Evolutionary conservation across 352 stramenopile species (phyloP).

Genomic region (Saprolegnia diclina): DNA sequence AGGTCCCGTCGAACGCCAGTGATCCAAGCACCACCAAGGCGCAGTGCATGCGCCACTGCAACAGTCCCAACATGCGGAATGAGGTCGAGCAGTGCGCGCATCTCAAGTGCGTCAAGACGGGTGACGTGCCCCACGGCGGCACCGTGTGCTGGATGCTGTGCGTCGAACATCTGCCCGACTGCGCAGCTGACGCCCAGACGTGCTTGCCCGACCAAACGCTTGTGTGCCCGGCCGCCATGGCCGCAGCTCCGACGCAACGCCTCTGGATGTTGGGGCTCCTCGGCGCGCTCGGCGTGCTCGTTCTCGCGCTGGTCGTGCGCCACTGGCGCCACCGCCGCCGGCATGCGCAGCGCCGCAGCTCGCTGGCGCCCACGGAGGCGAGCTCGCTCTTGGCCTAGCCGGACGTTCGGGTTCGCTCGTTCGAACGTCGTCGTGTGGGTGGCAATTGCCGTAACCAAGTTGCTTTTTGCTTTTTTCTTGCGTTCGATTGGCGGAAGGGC

Average conservation of each 20-base stretch:
- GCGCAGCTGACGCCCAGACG: constrained; percentile 30
- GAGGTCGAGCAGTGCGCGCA: constrained; percentile 25
- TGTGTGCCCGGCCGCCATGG: constrained; percentile 31
- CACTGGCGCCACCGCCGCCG: neutral
- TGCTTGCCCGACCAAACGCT: constrained; percentile 37
- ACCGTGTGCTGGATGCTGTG: constrained; percentile 53
- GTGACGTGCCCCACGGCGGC: constrained; percentile 25
- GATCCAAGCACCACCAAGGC: constrained; percentile 23
- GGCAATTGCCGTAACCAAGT: neutral
- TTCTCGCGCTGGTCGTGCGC: neutral
- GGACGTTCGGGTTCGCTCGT: neutral
- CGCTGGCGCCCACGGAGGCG: neutral
- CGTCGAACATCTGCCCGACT: constrained; percentile 40
- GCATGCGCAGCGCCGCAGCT: neutral
- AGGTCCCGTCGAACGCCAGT: constrained; percentile 4
- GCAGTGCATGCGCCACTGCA: constrained; percentile 31
- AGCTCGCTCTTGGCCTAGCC: neutral
- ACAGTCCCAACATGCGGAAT: constrained; percentile 23
- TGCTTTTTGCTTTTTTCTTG: neutral
- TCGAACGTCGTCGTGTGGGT: neutral
- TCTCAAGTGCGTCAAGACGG: neutral
- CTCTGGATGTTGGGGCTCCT: neutral
- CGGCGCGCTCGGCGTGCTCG: neutral
- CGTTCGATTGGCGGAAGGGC: too few species aligned
- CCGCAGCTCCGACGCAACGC: constrained; percentile 1